phyloP scores from a whole-genome alignment of 208 protist species.

The Willaertia magna region DNA sequence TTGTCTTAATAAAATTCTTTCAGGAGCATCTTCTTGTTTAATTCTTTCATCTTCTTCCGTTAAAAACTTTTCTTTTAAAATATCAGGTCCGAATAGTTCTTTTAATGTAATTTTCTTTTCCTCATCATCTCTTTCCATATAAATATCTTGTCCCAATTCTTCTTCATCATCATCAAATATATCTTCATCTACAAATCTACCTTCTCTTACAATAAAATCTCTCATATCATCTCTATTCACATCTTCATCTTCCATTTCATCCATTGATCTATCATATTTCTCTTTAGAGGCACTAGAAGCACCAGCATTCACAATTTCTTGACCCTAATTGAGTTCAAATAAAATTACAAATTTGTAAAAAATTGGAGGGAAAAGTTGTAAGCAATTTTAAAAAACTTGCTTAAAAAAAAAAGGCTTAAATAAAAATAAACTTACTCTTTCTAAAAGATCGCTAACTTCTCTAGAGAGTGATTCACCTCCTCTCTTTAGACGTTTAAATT shows the following conservation, averaged over 20 bases:
- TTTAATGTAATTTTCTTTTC: background rate
- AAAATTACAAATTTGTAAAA: no score
- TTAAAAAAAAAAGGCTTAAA: no score
- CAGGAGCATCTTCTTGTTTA: slow-evolving; percentile 20
- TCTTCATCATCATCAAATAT: background rate
- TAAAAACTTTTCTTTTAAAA: slow-evolving; percentile 25
- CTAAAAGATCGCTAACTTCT: background rate
- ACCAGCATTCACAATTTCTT: no score
- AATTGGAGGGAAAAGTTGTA: no score
- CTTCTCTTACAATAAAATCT: background rate
- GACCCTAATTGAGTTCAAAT: no score
- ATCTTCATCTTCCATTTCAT: background rate
- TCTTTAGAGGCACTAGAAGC: no score
- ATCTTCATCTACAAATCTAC: background rate
- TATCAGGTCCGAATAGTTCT: slow-evolving; percentile 26
- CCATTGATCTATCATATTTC: background rate
- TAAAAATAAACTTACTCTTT: background rate
- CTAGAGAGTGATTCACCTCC: background rate
- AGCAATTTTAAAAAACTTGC: no score
- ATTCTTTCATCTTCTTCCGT: slow-evolving; percentile 30
- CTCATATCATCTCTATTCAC: background rate
- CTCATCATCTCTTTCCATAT: background rate
- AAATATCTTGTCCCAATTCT: background rate
- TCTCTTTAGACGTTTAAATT: background rate
- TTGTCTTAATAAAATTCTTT: slow-evolving; percentile 17